Percentiles rank a stretch among this genome's conserved stretches.
Evolutionary conservation across 2,329 filamentous ascomycete genomes (phyloP).

Genomic region (Hirsutella minnesotensis): DNA sequence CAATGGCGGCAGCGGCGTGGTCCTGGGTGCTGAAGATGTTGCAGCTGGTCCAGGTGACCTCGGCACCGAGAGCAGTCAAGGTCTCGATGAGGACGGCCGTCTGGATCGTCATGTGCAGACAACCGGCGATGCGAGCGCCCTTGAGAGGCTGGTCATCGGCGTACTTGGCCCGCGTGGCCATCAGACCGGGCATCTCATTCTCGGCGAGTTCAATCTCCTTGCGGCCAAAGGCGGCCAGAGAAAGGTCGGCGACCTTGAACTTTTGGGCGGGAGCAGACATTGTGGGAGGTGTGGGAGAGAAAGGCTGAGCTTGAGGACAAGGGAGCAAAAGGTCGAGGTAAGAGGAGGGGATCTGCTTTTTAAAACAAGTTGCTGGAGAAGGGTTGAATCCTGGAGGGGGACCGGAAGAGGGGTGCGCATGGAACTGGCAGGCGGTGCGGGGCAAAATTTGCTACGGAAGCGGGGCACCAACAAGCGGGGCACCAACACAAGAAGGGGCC

Average conservation of each 20-base stretch:
- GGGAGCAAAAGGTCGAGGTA: constrained; percentile 8
- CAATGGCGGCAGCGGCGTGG: constrained; percentile 95
- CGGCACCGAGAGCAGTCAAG: constrained; percentile 82
- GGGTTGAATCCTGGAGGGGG: constrained; percentile 6
- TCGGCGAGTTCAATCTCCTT: constrained; percentile 98
- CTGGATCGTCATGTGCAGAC: constrained; percentile 99
- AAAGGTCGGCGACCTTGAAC: constrained; percentile 98
- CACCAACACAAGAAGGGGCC: not conserved
- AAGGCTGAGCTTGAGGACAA: constrained; percentile 4
- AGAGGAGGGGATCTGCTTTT: not conserved
- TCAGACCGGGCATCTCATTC: constrained; percentile 94
- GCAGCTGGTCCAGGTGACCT: constrained; percentile 98
- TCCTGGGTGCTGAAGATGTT: constrained; percentile 99
- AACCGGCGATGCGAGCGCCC: constrained; percentile 92
- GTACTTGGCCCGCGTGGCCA: constrained; percentile 90
- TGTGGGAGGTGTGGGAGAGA: constrained; percentile 15
- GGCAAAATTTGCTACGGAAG: constrained; percentile 4
- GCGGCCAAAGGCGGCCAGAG: constrained; percentile 94
- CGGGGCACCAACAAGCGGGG: not conserved
- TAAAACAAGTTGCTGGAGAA: constrained; percentile 5
- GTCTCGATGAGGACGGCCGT: constrained; percentile 99
- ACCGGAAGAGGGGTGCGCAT: constrained; percentile 1
- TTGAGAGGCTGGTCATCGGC: constrained; percentile 84
- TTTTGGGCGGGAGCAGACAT: constrained; percentile 76
- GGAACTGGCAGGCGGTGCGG: constrained; percentile 3